Base-by-base conservation (phyloP, 2,329 filamentous ascomycete genomes). In the Diaporthe ampelina region DNA sequence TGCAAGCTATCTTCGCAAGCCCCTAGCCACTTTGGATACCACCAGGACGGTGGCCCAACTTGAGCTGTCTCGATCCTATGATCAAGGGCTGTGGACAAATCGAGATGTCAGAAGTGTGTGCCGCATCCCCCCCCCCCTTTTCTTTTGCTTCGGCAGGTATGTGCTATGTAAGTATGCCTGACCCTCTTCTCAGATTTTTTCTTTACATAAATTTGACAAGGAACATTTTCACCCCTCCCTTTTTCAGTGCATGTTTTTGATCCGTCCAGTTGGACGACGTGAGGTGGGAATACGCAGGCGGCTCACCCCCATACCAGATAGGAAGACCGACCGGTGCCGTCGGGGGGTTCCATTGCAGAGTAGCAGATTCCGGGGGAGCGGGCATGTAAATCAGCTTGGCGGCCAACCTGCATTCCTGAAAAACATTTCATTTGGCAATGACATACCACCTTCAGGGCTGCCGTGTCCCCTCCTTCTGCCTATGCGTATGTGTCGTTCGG, bases 321-420 rank as follows among this genome's bases (percentile, higher is more conserved):
- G 43, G 24, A 21, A 52, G 45, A 52, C 45, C 21, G 21, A 37
- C 61, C 4, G 2, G 7, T 13, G 26, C 43, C 21, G 21, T 35
- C 13, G 43, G 29, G 50, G 45, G 24, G 61, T 67, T 52, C 29
- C 61, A 67, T 67, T 11, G 45, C 61, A 67, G 45, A 37, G 61
- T 67, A 48, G 19, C 61, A 67, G 29, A 67, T 50, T 67, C 61
- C 29, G 43, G 61, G 61, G 61, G 43, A n/a, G 17, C 7, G 15
- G 43, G 26, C 17, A 48, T 32, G 40, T 26, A 59, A 11, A 17
- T 29, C 37, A 61, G 6, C 37, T 61, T 15, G 17, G 37, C 58
- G n/a, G 58, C 37, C 7, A 11, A n/a, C 21, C 11, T 37, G 43
- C 40, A 21, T n/a, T 24, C 32, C 24, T 50, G 26, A 4, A 5